Conservation (phyloP, 176 grass and related monocot genomes). For the Triticum turgidum region DNA sequence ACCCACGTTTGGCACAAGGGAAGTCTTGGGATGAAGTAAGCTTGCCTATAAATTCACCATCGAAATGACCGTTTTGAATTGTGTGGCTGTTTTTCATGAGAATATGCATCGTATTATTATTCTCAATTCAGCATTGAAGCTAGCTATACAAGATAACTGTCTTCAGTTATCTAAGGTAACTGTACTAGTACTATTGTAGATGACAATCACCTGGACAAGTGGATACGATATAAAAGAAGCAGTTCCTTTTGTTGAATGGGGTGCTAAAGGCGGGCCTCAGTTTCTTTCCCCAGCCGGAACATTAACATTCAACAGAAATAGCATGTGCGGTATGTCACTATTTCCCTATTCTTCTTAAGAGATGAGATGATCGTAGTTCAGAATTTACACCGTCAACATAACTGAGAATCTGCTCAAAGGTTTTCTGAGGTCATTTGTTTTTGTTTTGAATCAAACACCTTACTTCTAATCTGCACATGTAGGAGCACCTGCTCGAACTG, state of each 20-base stretch:
- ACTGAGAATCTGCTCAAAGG: not conserved
- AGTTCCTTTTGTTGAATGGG: constrained; percentile 80
- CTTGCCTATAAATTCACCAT: not conserved
- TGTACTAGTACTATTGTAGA: constrained; percentile 33
- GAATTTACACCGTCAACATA: not conserved
- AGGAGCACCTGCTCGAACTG: constrained; percentile 75
- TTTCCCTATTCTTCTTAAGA: not conserved
- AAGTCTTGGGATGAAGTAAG: constrained; percentile 85
- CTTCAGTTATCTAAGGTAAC: not conserved
- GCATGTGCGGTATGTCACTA: constrained; percentile 70
- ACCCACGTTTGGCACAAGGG: constrained; percentile 71
- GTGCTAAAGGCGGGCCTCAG: constrained; percentile 30
- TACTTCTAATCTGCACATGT: constrained; percentile 34
- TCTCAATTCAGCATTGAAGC: not conserved
- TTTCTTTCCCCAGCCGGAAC: constrained; percentile 70
- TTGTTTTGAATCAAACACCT: not conserved
- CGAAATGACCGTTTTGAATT: not conserved
- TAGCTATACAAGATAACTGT: not conserved
- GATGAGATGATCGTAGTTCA: constrained; percentile 9
- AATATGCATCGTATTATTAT: not conserved
- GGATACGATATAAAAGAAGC: constrained; percentile 69
- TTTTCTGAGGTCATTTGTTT: not conserved
- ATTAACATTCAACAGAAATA: constrained; percentile 65
- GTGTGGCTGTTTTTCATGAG: not conserved
- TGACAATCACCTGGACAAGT: constrained; percentile 87